These are phyloP conservation scores for Cryptomeria japonica DNA, from an alignment of 75 land plant genomes.

Conservation along the genomic window DNA sequence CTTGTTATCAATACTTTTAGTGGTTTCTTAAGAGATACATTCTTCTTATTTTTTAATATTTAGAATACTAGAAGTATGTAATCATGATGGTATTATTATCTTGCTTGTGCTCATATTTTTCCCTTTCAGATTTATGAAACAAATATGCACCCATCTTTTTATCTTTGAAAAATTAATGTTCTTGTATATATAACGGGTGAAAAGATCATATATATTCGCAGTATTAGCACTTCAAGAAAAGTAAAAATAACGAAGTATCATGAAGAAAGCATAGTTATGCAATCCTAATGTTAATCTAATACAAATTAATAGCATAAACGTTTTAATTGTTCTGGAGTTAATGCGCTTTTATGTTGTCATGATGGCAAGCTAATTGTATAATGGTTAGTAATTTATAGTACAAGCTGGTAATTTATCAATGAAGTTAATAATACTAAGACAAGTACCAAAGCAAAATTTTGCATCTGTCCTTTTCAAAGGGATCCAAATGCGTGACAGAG, in stretches of 20 bases:
- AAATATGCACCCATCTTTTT: not conserved
- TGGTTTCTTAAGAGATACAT: not conserved
- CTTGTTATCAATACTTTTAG: not conserved
- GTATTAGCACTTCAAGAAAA: not conserved
- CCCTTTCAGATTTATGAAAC: not conserved
- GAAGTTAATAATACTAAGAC: no score
- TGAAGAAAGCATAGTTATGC: not conserved
- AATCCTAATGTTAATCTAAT: not conserved
- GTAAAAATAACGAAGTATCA: not conserved
- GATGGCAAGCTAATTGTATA: no score
- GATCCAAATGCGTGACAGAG: no score
- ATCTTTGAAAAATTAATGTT: not conserved
- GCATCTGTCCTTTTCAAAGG: no score
- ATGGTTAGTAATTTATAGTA: no score
- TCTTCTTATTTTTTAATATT: not conserved
- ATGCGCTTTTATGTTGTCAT: not conserved
- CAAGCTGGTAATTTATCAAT: no score
- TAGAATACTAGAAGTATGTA: not conserved
- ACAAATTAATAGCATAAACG: not conserved
- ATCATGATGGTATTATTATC: no score
- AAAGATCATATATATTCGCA: not conserved
- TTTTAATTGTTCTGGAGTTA: not conserved
- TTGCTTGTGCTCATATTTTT: not conserved
- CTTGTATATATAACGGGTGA: not conserved
- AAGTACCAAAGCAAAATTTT: no score